These are phyloP conservation scores for Sarocladiaceae sp. DNA, from an alignment of 2,329 filamentous ascomycete genomes.

Conservation along the genomic window DNA sequence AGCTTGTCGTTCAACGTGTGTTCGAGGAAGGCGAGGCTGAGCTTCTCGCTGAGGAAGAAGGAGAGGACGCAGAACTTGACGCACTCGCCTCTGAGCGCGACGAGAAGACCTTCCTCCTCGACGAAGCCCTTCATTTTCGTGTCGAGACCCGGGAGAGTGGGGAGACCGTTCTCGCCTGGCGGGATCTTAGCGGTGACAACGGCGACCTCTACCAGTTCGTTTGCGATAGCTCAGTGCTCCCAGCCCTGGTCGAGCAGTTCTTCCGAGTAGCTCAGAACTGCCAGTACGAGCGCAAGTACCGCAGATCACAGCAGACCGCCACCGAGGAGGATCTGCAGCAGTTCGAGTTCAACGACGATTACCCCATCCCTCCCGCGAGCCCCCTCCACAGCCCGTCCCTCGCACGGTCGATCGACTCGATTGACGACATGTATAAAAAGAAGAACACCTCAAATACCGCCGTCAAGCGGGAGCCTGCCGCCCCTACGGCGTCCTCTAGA, in stretches of 20 bases:
- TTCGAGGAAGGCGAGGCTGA: slow-evolving; percentile 98
- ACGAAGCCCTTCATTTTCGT: slow-evolving; percentile 82
- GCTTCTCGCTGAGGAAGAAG: slow-evolving; percentile 80
- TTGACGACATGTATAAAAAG: slow-evolving; percentile 50
- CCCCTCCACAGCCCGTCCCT: slow-evolving; percentile 54
- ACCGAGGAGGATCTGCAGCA: slow-evolving; percentile 74
- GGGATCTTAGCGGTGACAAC: slow-evolving; percentile 85
- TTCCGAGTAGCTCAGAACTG: slow-evolving; percentile 81
- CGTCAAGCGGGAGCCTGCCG: slow-evolving; percentile 32
- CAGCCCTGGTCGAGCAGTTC: slow-evolving; percentile 71
- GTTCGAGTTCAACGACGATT: slow-evolving; percentile 68
- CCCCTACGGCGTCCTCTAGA: slow-evolving; percentile 16
- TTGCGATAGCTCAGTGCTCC: slow-evolving; percentile 68
- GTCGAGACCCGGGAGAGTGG: slow-evolving; percentile 74
- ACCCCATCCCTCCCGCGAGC: slow-evolving; percentile 58
- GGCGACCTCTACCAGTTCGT: slow-evolving; percentile 98
- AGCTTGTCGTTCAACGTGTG: slow-evolving; percentile 90
- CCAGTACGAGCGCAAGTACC: slow-evolving; percentile 95
- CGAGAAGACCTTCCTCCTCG: slow-evolving; percentile 96
- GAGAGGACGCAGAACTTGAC: slow-evolving; percentile 71
- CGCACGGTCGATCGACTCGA: slow-evolving; percentile 47
- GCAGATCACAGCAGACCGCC: slow-evolving; percentile 70
- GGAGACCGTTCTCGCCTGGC: slow-evolving; percentile 87
- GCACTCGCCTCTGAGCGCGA: slow-evolving; percentile 76
- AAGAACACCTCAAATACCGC: slow-evolving; percentile 39